phyloP scores from a whole-genome alignment of 2,329 filamentous ascomycete genomes.

The Rasamsonia emersonii region DNA sequence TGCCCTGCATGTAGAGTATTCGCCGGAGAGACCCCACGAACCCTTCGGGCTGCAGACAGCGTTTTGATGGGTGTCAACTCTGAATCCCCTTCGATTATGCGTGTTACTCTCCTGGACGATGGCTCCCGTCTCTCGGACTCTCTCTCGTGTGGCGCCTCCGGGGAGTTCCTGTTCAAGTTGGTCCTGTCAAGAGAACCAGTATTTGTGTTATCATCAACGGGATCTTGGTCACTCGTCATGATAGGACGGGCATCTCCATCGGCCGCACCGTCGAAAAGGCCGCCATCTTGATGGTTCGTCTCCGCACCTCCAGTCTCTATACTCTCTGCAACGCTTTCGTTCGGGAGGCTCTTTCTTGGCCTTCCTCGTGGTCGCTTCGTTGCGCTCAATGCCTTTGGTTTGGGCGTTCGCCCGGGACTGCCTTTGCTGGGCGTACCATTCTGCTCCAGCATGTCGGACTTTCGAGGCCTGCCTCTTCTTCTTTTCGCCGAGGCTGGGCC shows the following conservation, averaged over 20 bases:
- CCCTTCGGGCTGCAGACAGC: conserved; percentile 21
- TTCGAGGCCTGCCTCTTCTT: conserved; percentile 35
- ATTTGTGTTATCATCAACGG: conserved; percentile 12
- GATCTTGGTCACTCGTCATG: conserved; percentile 12
- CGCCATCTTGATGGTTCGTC: conserved; percentile 5
- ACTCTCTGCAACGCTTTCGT: conserved; percentile 11
- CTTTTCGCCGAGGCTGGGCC: conserved; percentile 30
- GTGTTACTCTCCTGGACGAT: not conserved
- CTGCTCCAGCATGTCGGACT: conserved; percentile 25
- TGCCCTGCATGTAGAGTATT: conserved; percentile 25
- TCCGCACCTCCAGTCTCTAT: conserved; percentile 15
- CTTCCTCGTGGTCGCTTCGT: conserved; percentile 29
- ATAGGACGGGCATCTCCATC: conserved; percentile 15
- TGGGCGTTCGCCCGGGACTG: conserved; percentile 24
- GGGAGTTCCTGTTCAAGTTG: conserved; percentile 1
- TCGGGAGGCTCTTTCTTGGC: conserved; percentile 27
- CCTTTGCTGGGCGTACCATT: conserved; percentile 27
- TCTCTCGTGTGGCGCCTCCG: not conserved
- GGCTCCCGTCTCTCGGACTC: conserved; percentile 1
- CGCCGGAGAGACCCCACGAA: conserved; percentile 19
- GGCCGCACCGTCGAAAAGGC: conserved; percentile 21
- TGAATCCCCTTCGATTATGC: conserved; percentile 1
- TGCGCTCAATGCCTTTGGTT: conserved; percentile 18
- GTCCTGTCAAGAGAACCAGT: conserved; percentile 7
- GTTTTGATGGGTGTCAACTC: conserved; percentile 23